phyloP scores from a whole-genome alignment of 2,329 filamentous ascomycete genomes.

The Metarhizium anisopliae region DNA sequence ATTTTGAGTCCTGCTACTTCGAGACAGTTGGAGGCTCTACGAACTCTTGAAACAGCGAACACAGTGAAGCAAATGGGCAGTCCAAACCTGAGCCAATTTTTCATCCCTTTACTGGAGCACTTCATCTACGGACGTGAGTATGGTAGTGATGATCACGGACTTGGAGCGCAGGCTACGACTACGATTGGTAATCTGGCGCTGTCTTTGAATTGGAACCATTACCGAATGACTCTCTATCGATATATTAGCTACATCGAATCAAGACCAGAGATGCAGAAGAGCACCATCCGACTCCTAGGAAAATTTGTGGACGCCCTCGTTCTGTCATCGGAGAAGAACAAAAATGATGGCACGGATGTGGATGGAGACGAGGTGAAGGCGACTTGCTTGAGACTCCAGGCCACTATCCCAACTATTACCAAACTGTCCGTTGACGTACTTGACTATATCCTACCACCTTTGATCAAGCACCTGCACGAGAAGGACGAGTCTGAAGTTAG shows the following conservation, averaged over 20 bases:
- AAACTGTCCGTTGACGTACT: slow-evolving; percentile 66
- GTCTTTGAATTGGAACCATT: slow-evolving; percentile 84
- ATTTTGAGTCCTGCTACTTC: slow-evolving; percentile 84
- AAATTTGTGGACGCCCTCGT: slow-evolving; percentile 72
- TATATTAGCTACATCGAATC: slow-evolving; percentile 76
- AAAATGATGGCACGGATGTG: slow-evolving; percentile 34
- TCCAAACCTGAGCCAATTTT: slow-evolving; percentile 74
- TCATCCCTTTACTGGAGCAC: slow-evolving; percentile 86
- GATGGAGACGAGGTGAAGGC: slow-evolving; percentile 21
- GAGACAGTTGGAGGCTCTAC: slow-evolving; percentile 74
- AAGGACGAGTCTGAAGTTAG: slow-evolving; percentile 95
- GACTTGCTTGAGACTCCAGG: slow-evolving; percentile 40
- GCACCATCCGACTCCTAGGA: slow-evolving; percentile 72
- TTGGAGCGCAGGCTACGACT: slow-evolving; percentile 77
- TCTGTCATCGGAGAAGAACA: slow-evolving; percentile 36
- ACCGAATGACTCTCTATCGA: slow-evolving; percentile 71
- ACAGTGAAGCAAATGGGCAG: slow-evolving; percentile 56
- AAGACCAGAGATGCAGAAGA: slow-evolving; percentile 77
- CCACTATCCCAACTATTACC: slow-evolving; percentile 55
- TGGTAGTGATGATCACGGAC: slow-evolving; percentile 66
- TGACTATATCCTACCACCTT: slow-evolving; percentile 65
- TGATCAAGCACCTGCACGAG: slow-evolving; percentile 80
- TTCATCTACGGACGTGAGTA: slow-evolving; percentile 81
- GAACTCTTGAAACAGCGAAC: slow-evolving; percentile 64
- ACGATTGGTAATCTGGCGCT: slow-evolving; percentile 67